Evolutionary conservation across 2,329 filamentous ascomycete species (phyloP).

Genomic region (Fusarium chaquense): DNA sequence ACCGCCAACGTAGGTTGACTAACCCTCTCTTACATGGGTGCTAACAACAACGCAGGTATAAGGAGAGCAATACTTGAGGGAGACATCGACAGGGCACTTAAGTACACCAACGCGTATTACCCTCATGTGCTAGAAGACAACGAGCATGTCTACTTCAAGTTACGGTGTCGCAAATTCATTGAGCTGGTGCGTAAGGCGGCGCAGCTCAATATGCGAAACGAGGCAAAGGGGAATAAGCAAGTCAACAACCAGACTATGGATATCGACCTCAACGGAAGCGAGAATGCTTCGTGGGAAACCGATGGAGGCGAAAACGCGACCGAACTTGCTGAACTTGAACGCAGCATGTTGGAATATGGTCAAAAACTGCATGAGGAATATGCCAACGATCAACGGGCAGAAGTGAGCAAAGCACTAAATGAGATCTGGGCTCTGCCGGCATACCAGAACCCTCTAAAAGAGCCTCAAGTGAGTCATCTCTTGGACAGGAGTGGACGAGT

Average conservation of each 20-base stretch:
- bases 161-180: conserved; percentile 92
- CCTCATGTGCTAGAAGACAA: conserved; percentile 83
- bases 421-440: conserved; percentile 92
- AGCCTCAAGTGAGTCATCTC: conserved; percentile 79
- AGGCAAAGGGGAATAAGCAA: conserved; percentile 60
- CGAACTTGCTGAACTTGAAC: conserved; percentile 64
- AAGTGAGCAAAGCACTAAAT: conserved; percentile 78
- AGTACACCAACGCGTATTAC: conserved; percentile 82
- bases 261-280: conserved; percentile 63
- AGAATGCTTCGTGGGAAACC: conserved; percentile 59
- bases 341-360: conserved; percentile 82
- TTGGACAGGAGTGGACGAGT: conserved; percentile 80
- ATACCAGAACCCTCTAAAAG: conserved; percentile 83
- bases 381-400: conserved; percentile 74
- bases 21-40: not conserved
- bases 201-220: conserved; percentile 67
- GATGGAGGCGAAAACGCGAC: conserved; percentile 58
- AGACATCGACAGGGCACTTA: conserved; percentile 90
- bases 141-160: conserved; percentile 85
- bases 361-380: conserved; percentile 83
- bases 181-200: conserved; percentile 88
- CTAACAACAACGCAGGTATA: conserved; percentile 71
- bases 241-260: conserved; percentile 63
- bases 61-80: conserved; percentile 88
- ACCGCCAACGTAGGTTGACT: conserved; percentile 78